Base-by-base conservation (phyloP, 2,329 filamentous ascomycete species). In the Colletotrichum truncatum region DNA sequence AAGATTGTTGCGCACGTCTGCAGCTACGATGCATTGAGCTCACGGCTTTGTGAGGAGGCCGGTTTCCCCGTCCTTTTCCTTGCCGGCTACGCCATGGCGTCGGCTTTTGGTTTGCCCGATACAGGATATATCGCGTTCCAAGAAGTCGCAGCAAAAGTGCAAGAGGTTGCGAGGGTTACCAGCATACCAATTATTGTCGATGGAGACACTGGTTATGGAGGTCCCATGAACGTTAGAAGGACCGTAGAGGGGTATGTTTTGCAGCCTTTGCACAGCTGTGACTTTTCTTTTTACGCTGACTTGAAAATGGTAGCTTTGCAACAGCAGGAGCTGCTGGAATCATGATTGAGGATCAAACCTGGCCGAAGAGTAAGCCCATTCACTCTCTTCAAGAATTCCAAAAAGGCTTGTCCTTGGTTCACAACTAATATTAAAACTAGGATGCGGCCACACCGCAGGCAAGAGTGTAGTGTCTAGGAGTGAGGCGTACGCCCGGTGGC, bases 91-190 rank as follows among this genome's bases (percentile, higher is more conserved):
- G 70, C 80, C 0, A 77, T 83, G 11, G 73, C 81, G 0, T 77
- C 74, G 14, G 69, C 78, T 0, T 76, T 78, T 53, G 79, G 80
- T 1, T 72, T 84, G 0, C 82, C 82, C 0, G 81, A 84, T 66
- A 81, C 82, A 1, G 82, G 82, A 1, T 84, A 84, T 52, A 84
- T 84, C 56, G 81, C 82, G 2, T 78, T 84, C 67, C 73, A 76
- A 8, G 82, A 84, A 64, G 78, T 84, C 72, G 80, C 76, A 46
- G 73, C 75, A 12, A 82, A 81, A 68, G 79, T 84, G 46, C 78
- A 82, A 55, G 81, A 84, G 62, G 73, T 73, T 0, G 71, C 73
- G 1, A 73, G 80, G 1, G 75, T 76, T 38, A 76, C 77, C 0
- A 75, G 53, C 1, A 60, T 83, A 0, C 82, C 81, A 0, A 70